Base-by-base conservation (phyloP, 345 rosid genomes). In the Mercurialis annua region DNA sequence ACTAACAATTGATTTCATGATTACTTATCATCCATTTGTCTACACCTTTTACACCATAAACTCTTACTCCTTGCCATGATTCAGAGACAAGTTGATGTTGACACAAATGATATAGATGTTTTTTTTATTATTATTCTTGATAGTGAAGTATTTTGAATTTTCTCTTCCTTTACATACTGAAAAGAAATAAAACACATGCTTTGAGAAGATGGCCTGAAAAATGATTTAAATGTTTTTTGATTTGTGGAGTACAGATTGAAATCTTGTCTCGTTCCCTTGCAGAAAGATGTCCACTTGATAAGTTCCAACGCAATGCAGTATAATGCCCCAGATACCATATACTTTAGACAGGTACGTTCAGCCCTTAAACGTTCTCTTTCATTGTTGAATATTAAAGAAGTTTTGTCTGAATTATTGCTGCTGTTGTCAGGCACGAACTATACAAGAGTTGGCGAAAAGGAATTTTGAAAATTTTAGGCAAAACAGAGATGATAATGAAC, bases 281-380 rank as follows among this genome's bases (percentile, higher is more conserved):
- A 75, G 78, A 70, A 59, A 48, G 78, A 75, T 65, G 54, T 75
- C 34, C 70, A 65, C 69, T 65, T 70, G 30, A 70, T 75, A 24
- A 65, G 74, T 44, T 58, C 71, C 2, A 75, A 75, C 30, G 78
- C 78, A 58, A 75, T 75, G 78, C 67, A 75, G 44, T 75, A 75
- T 42, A 75, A 75, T 70, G 74, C 75, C 34, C 66, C 79, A 1
- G 79, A 75, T 48, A 75, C 79, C 56, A 66, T 75, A 65, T 75
- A 70, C 38, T 65, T 56, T 70, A 51, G 70, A 61, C 75, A 75
- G 75, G 79, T 75, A 70, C 5, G 29, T 40, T 36, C 31, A 40
- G 31, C 38, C 10, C 34, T 27, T 61, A n/a, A 38, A 42, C 46
- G 54, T 46, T 57, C 24, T 23, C 30, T 64, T 8, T 20, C 18